Conservation (phyloP, 768 basidiomycete species). For the Agaricus subrufescens region DNA sequence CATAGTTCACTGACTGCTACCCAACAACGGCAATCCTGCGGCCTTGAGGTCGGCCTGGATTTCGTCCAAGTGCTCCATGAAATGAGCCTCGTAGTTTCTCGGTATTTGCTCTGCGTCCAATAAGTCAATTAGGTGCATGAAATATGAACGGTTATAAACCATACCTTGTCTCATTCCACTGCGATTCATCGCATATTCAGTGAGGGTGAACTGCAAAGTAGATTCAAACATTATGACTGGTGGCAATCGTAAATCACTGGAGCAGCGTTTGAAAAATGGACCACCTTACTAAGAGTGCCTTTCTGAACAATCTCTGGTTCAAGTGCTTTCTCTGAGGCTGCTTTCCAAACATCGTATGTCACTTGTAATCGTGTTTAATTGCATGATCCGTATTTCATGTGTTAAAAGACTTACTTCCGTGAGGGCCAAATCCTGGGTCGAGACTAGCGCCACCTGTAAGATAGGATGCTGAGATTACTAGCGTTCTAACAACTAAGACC, state of each 20-base stretch:
- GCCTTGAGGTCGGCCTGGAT: constrained; percentile 46
- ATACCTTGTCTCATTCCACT: constrained; percentile 55
- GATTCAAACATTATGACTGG: constrained; percentile 60
- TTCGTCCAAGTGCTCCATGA: constrained; percentile 52
- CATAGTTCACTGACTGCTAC: constrained; percentile 8
- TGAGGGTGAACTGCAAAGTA: constrained; percentile 56
- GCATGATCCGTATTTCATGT: not conserved
- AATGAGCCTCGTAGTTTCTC: constrained; percentile 48
- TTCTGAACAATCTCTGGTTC: constrained; percentile 47
- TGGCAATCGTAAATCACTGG: not conserved
- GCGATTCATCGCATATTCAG: constrained; percentile 59
- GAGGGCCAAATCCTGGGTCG: constrained; percentile 61
- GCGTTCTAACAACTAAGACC: not conserved
- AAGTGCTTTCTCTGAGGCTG: constrained; percentile 49
- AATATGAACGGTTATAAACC: constrained; percentile 11
- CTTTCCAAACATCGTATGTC: constrained; percentile 56
- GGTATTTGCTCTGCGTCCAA: constrained; percentile 48
- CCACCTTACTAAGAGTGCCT: constrained; percentile 43
- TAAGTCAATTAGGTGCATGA: not conserved
- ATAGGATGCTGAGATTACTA: not conserved
- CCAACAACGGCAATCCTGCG: constrained; percentile 31
- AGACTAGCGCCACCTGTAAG: constrained; percentile 46
- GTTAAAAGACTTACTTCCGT: constrained; percentile 40
- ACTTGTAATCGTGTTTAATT: constrained; percentile 25
- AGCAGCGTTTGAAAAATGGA: not conserved